phyloP scores from a whole-genome alignment of 805 yeast species.

The Metschnikowia rubicola region DNA sequence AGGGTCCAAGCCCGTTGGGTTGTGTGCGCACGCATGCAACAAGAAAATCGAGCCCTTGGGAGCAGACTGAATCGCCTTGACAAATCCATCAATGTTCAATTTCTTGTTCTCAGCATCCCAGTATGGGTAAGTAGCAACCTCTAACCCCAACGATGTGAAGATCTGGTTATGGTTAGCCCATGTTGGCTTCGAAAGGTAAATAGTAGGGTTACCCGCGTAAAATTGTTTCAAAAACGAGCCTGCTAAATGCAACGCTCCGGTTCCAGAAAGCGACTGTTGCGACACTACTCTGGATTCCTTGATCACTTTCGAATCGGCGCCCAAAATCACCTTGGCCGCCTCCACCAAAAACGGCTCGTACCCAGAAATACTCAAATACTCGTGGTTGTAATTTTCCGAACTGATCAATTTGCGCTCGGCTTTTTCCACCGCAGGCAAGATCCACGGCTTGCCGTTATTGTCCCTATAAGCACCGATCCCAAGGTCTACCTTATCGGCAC shows the following conservation, averaged over 20 bases:
- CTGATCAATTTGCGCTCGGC: constrained; percentile 66
- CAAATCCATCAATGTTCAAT: constrained; percentile 67
- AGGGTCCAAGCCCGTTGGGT: constrained; percentile 97
- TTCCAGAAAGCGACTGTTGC: constrained; percentile 79
- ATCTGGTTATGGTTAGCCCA: constrained; percentile 96
- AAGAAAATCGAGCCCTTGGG: constrained; percentile 74
- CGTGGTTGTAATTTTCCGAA: constrained; percentile 58
- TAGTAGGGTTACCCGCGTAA: constrained; percentile 28
- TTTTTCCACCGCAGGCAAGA: constrained; percentile 59
- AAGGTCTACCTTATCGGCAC: constrained; percentile 72
- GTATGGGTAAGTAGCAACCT: constrained; percentile 73
- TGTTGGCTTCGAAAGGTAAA: constrained; percentile 57
- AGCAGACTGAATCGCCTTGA: constrained; percentile 60
- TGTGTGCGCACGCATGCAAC: constrained; percentile 95
- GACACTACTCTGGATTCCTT: constrained; percentile 48
- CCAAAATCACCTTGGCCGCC: constrained; percentile 72
- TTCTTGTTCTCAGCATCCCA: constrained; percentile 73
- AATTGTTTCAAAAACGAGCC: constrained; percentile 63
- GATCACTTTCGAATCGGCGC: constrained; percentile 40
- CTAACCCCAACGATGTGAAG: constrained; percentile 66
- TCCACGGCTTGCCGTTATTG: constrained; percentile 67
- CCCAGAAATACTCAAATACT: constrained; percentile 83
- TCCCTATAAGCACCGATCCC: constrained; percentile 83
- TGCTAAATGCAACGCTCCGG: constrained; percentile 88
- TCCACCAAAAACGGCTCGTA: constrained; percentile 61